Evolutionary conservation across 2,329 filamentous ascomycete species (phyloP).

Genomic region (Calonectria leucothoes): DNA sequence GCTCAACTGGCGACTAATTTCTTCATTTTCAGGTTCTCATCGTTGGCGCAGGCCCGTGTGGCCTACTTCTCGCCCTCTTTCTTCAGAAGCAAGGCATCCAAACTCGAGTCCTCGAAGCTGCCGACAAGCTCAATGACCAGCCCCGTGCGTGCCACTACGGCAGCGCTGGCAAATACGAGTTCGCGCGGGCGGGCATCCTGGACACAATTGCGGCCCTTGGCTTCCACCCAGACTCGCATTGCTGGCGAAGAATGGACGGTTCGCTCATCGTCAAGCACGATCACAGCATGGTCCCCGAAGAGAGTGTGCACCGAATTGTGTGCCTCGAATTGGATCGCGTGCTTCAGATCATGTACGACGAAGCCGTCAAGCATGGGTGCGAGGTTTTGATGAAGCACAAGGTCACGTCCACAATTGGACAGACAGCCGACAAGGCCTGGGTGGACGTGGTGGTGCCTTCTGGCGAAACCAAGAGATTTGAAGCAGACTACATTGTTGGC

Average conservation of each 20-base stretch:
- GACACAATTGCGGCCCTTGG: neutral
- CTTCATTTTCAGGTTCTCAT: neutral
- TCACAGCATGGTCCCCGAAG: neutral
- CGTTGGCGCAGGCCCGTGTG: neutral
- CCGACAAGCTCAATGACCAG: neutral
- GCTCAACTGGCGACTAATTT: neutral
- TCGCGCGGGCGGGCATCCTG: neutral
- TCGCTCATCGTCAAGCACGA: neutral
- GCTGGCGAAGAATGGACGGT: neutral
- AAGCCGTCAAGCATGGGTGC: neutral
- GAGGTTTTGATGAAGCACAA: neutral
- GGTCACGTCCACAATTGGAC: neutral
- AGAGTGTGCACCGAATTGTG: neutral
- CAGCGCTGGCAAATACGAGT: neutral
- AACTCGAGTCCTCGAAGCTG: neutral
- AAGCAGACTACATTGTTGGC: neutral
- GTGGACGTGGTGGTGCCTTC: neutral
- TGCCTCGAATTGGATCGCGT: neutral
- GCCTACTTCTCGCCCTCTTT: neutral
- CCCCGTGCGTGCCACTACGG: neutral
- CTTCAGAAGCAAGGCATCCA: neutral
- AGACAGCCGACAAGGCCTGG: neutral
- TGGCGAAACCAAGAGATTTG: neutral
- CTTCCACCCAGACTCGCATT: neutral
- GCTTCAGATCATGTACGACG: neutral